Evolutionary conservation across 2,329 filamentous ascomycete species (phyloP).

Genomic region (Ceratocystis papillata): DNA sequence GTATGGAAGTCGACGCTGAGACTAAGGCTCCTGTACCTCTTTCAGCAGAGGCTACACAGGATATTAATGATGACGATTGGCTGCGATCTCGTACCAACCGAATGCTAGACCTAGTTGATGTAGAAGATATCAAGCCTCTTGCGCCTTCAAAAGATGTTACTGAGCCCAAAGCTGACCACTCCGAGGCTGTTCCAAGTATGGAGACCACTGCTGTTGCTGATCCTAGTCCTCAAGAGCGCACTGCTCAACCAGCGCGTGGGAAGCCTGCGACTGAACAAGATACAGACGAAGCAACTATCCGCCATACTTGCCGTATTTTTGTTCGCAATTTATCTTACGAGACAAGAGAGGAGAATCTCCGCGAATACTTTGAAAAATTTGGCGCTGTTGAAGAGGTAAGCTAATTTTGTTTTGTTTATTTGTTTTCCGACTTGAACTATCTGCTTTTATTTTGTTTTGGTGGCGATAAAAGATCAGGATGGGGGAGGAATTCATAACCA

Average conservation of each 20-base stretch:
- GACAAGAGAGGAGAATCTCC: slow-evolving; percentile 65
- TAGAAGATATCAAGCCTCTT: slow-evolving; percentile 42
- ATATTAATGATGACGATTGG: slow-evolving; percentile 77
- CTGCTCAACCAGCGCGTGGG: neutral
- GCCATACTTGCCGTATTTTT: slow-evolving; percentile 67
- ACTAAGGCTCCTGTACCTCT: slow-evolving; percentile 11
- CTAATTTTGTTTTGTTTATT: slow-evolving; percentile 25
- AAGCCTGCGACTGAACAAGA: slow-evolving; percentile 30
- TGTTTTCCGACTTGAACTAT: neutral
- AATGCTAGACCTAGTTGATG: slow-evolving; percentile 71
- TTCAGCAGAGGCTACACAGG: slow-evolving; percentile 27
- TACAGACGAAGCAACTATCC: slow-evolving; percentile 49
- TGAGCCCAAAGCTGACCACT: neutral
- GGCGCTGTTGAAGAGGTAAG: slow-evolving; percentile 82
- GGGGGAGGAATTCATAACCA: neutral
- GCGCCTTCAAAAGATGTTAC: slow-evolving; percentile 2
- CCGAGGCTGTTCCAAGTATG: neutral
- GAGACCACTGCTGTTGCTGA: neutral
- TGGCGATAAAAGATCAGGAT: neutral
- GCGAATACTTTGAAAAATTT: slow-evolving; percentile 58
- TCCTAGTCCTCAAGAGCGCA: neutral
- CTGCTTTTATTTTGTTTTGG: neutral
- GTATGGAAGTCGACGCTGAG: slow-evolving; percentile 19
- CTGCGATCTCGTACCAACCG: slow-evolving; percentile 78
- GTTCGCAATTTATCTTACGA: slow-evolving; percentile 80